phyloP scores from a whole-genome alignment of 371 early-diverging fungal species.

The Mortierella sp. region DNA sequence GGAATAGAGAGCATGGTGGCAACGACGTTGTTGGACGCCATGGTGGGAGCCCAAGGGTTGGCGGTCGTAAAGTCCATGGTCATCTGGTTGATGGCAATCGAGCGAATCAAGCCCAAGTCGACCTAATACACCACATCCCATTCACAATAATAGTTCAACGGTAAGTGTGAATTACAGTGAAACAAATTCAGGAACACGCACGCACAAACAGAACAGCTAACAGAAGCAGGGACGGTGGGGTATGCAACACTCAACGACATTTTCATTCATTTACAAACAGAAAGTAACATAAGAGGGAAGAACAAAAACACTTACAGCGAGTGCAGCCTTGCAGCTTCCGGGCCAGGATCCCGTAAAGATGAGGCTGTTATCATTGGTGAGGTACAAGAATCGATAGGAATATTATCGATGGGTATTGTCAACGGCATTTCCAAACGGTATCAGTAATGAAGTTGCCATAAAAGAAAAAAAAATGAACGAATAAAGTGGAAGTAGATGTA shows the following conservation, averaged over 20 bases:
- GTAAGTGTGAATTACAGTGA: background rate
- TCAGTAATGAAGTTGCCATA: no score
- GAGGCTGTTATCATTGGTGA: slow-evolving; percentile 23
- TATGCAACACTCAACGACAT: background rate
- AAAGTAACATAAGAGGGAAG: no score
- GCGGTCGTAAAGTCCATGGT: slow-evolving; percentile 53
- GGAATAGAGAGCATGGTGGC: slow-evolving; percentile 53
- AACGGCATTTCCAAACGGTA: no score
- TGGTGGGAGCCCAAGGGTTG: slow-evolving; percentile 37
- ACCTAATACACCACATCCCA: slow-evolving; percentile 18
- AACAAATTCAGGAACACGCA: background rate
- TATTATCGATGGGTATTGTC: no score
- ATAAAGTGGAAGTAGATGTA: no score
- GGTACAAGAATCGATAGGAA: no score
- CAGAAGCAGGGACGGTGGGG: no score
- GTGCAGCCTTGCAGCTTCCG: slow-evolving; percentile 48
- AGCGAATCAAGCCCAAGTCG: slow-evolving; percentile 37
- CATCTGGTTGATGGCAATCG: slow-evolving; percentile 48
- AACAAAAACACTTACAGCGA: slow-evolving; percentile 27
- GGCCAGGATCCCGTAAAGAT: slow-evolving; percentile 54
- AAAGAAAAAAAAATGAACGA: no score
- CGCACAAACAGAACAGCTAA: background rate
- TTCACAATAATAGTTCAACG: background rate
- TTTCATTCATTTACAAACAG: no score
- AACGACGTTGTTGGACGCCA: slow-evolving; percentile 40